Base-by-base conservation (phyloP, 139 green algal species). In the Tetraselmis chui region DNA sequence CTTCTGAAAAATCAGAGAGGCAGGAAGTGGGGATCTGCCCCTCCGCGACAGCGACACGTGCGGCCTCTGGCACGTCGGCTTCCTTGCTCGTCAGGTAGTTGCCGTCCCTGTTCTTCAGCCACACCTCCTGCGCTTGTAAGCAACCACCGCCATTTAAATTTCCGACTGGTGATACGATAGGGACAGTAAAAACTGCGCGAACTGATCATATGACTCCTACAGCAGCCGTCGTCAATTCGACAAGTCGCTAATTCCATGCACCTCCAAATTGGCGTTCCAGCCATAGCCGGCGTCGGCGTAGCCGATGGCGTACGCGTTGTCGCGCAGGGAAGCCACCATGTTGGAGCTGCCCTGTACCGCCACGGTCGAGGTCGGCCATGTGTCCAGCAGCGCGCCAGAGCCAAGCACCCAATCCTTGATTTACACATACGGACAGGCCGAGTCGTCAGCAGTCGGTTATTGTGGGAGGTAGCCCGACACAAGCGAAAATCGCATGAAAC, bases 201-300 rank as follows among this genome's bases (percentile, higher is more conserved):
- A n/a, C n/a, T n/a, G n/a, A n/a, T n/a, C n/a, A n/a, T n/a, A n/a
- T n/a, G n/a, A n/a, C n/a, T n/a, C n/a, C n/a, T n/a, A n/a, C n/a
- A n/a, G n/a, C n/a, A n/a, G n/a, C n/a, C n/a, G n/a, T n/a, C n/a
- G n/a, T n/a, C n/a, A n/a, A n/a, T n/a, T n/a, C n/a, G n/a, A n/a
- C n/a, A n/a, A n/a, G n/a, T n/a, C n/a, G n/a, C n/a, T n/a, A n/a
- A n/a, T n/a, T n/a, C n/a, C n/a, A n/a, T 18, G 45, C 18, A 67
- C 45, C 45, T 67, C 45, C 45, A 67, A 67, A 5, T 67, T 5
- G 45, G 45, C 45, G 18, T 67, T 67, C 45, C 45, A 67, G 11
- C 84, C 84, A 76, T 85, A 78, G 29, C 81, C 81, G 0, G 77
- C 26, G 78, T 88, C 84, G 28, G 85, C 23, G 82, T 88, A 88